Conservation (phyloP, 108 stramenopile genomes). For the Aurantiochytrium sp. region DNA sequence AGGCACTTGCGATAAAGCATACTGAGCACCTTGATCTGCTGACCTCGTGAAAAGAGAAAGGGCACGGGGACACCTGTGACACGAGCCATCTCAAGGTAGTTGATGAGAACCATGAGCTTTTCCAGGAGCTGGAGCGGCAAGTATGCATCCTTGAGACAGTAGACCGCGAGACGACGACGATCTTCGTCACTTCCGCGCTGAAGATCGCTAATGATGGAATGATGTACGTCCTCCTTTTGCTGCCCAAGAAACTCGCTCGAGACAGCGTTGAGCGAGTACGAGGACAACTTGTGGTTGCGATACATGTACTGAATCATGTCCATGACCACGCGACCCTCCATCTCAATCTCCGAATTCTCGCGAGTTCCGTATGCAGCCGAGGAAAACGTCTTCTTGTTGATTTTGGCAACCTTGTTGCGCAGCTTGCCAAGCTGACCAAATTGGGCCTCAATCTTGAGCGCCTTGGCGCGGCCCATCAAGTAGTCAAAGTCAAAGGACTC, state of each 20-base stretch:
- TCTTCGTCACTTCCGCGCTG: conserved; percentile 93
- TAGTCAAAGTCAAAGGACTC: conserved; percentile 99
- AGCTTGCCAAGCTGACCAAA: conserved; percentile 85
- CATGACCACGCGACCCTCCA: conserved; percentile 93
- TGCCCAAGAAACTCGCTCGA: conserved; percentile 91
- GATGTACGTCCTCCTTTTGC: conserved; percentile 99
- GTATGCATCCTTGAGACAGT: conserved; percentile 96
- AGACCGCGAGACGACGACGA: conserved; percentile 90
- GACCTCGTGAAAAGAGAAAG: conserved; percentile 88
- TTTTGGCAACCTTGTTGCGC: conserved; percentile 66
- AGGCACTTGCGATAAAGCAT: conserved; percentile 95
- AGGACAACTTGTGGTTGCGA: conserved; percentile 96
- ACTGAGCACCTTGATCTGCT: conserved; percentile 98
- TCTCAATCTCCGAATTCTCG: conserved; percentile 86
- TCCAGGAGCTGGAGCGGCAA: conserved; percentile 92
- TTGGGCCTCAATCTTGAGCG: conserved; percentile 51
- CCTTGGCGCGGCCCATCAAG: conserved; percentile 83
- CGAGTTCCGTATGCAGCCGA: conserved; percentile 87
- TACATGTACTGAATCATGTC: conserved; percentile 99
- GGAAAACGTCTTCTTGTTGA: conserved; percentile 91
- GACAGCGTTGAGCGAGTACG: conserved; percentile 90
- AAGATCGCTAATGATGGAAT: conserved; percentile 95
- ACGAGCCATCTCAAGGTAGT: conserved; percentile 99
- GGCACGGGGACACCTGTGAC: conserved; percentile 95
- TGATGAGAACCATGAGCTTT: conserved; percentile 91